phyloP scores from a whole-genome alignment of 768 basidiomycete species.

The Suillus weaverae region DNA sequence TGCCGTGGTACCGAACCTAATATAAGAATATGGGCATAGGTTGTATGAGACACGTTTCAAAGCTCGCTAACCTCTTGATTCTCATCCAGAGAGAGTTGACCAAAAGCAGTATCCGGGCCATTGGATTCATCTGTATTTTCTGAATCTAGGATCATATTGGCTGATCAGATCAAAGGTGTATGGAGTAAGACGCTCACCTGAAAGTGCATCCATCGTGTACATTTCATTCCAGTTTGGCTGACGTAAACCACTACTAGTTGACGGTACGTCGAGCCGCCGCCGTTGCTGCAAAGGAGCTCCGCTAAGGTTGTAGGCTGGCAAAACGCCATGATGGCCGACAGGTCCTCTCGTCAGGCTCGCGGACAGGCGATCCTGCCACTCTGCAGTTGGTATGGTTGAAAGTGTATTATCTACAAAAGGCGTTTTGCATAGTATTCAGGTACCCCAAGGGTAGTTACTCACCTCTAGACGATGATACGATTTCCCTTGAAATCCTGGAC shows the following conservation, averaged over 20 bases:
- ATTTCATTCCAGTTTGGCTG: conserved; percentile 57
- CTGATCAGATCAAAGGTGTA: conserved; percentile 18
- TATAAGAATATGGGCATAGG: conserved; percentile 3
- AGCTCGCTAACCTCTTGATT: conserved; percentile 61
- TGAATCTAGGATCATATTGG: conserved; percentile 29
- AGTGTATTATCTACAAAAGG: conserved; percentile 49
- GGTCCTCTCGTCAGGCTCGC: conserved; percentile 45
- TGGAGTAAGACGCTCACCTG: conserved; percentile 24
- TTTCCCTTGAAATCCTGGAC: conserved; percentile 75
- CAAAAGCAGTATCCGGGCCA: conserved; percentile 57
- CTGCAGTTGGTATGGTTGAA: conserved; percentile 63
- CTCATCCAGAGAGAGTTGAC: conserved; percentile 73
- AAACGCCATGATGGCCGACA: conserved; percentile 10
- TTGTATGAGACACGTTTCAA: neutral
- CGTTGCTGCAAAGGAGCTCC: conserved; percentile 44
- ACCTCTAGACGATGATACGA: conserved; percentile 73
- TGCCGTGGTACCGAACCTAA: conserved; percentile 83
- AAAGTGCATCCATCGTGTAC: conserved; percentile 54
- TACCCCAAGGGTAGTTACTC: conserved; percentile 9
- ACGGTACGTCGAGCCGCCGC: conserved; percentile 41
- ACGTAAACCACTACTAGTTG: conserved; percentile 12
- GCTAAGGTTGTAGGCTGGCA: conserved; percentile 29
- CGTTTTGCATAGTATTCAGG: conserved; percentile 11
- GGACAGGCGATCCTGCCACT: conserved; percentile 78
- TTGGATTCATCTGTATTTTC: conserved; percentile 40